Evolutionary conservation across 768 basidiomycete species (phyloP).

Genomic region (Fistulinella prunicolor): DNA sequence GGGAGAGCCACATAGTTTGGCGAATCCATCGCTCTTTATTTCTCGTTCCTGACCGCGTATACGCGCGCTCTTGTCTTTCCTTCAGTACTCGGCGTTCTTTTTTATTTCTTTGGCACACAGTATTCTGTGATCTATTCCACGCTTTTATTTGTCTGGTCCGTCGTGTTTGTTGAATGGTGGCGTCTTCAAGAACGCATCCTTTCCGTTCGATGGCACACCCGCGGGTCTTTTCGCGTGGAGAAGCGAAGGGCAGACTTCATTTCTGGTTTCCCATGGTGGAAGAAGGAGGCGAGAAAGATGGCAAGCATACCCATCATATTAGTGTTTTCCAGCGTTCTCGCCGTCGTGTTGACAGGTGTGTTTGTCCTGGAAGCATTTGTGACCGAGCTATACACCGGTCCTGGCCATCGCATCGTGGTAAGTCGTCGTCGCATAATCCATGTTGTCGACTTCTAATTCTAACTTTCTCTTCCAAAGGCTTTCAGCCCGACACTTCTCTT

Average conservation of each 20-base stretch:
- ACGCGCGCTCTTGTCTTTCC: conserved; percentile 77
- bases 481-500: conserved; percentile 85
- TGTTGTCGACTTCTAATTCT: neutral
- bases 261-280: conserved; percentile 67
- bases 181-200: conserved; percentile 79
- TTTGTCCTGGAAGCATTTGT: conserved; percentile 92
- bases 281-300: conserved; percentile 62
- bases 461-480: conserved; percentile 41
- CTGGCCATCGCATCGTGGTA: conserved; percentile 75
- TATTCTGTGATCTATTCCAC: conserved; percentile 79
- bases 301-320: conserved; percentile 71
- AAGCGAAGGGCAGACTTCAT: conserved; percentile 60
- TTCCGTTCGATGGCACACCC: conserved; percentile 79
- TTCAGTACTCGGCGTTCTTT: conserved; percentile 62
- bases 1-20: conserved; percentile 57
- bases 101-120: conserved; percentile 65
- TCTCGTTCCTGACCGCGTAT: conserved; percentile 83
- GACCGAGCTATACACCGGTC: conserved; percentile 82
- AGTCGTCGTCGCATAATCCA: conserved; percentile 27
- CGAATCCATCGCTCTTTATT: conserved; percentile 82
- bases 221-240: conserved; percentile 74
- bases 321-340: conserved; percentile 67
- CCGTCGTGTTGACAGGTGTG: conserved; percentile 70
- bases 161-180: conserved; percentile 91
- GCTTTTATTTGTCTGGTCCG: conserved; percentile 78